A percentile compares a stretch with the other conserved stretches of the same genome.
Evolutionary conservation across 441 rosid species (phyloP).

Genomic region (Pelargonium citronellum): DNA sequence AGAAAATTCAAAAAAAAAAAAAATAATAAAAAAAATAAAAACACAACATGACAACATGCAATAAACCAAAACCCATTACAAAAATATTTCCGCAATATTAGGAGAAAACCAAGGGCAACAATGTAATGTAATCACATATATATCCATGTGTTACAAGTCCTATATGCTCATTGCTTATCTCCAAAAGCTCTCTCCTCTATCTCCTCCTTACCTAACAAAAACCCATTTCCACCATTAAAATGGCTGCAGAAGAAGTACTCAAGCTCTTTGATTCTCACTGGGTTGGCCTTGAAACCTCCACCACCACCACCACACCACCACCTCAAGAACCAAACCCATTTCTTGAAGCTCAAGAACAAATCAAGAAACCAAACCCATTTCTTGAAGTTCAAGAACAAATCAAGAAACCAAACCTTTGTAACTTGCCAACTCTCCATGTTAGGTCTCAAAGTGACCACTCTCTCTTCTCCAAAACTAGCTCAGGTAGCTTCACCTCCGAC

Average conservation of each 20-base stretch:
- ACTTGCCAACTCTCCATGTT: conserved; percentile 24
- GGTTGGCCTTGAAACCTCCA: conserved; percentile 33
- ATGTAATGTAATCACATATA: neutral
- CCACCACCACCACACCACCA: conserved; percentile 10
- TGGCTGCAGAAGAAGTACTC: conserved; percentile 41
- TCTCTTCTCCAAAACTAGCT: conserved; percentile 25
- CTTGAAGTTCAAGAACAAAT: conserved; percentile 14
- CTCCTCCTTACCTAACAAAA: neutral
- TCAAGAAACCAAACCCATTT: conserved; percentile 15
- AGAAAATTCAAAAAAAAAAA: neutral
- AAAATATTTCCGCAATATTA: conserved; percentile 21
- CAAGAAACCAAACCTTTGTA: conserved; percentile 11
- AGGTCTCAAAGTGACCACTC: conserved; percentile 48
- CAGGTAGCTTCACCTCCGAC: neutral
- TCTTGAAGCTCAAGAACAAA: conserved; percentile 14
- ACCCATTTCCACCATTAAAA: conserved; percentile 3
- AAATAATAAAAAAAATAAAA: no score
- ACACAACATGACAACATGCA: neutral
- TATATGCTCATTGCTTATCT: no score
- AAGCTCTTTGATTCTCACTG: conserved; percentile 40
- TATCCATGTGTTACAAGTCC: neutral
- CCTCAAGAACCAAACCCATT: conserved; percentile 13
- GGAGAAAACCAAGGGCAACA: conserved; percentile 21
- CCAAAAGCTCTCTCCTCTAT: no score
- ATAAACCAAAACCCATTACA: no score